Evolutionary conservation across 257 asterid genomes (phyloP).

Genomic region (Vinca minor): DNA sequence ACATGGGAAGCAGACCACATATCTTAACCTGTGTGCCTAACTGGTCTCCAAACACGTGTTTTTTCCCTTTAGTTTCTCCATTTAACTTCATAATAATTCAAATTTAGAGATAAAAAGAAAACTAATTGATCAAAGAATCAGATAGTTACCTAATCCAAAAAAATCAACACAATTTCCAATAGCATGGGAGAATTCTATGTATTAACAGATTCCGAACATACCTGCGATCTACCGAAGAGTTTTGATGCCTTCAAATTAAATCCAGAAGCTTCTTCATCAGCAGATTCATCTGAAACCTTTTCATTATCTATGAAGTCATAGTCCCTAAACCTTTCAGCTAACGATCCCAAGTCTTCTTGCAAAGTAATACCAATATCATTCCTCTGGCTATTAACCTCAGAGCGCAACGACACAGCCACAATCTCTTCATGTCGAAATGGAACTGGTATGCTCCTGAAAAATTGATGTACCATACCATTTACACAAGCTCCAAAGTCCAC

Average conservation of each 20-base stretch:
- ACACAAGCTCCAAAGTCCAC: constrained; percentile 69
- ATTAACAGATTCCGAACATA: constrained; percentile 7
- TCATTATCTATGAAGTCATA: constrained; percentile 49
- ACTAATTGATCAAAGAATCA: neutral
- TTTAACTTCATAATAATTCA: neutral
- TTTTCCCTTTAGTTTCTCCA: neutral
- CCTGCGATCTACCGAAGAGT: constrained; percentile 76
- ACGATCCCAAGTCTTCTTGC: constrained; percentile 75
- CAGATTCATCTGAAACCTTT: constrained; percentile 32
- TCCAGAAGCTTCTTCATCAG: constrained; percentile 49
- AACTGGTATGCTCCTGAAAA: constrained; percentile 56
- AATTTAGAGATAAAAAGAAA: neutral
- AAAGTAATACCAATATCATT: constrained; percentile 41
- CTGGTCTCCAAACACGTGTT: neutral
- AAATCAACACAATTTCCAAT: neutral
- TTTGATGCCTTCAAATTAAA: constrained; percentile 55
- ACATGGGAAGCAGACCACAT: neutral
- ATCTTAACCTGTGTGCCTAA: neutral
- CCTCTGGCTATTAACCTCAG: constrained; percentile 33
- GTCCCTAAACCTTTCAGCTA: constrained; percentile 66
- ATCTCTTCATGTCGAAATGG: constrained; percentile 68
- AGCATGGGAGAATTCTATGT: neutral
- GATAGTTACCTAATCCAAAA: neutral
- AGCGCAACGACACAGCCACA: constrained; percentile 30
- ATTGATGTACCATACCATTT: constrained; percentile 73